These are phyloP conservation scores for Cercospora sesami DNA, from an alignment of 2,329 filamentous ascomycete species.

Conservation along the genomic window DNA sequence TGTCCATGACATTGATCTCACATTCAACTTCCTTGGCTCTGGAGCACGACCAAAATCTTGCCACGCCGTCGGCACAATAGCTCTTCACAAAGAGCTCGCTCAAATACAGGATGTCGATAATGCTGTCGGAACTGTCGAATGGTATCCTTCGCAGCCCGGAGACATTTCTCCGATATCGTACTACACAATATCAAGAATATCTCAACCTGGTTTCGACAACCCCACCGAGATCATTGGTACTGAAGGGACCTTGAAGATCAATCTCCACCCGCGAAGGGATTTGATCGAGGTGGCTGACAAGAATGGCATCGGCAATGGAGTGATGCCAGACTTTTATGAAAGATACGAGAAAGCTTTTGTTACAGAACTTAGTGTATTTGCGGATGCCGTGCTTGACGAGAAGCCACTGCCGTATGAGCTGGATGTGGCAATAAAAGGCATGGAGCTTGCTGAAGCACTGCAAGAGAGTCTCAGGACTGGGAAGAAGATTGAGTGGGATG, in stretches of 20 bases:
- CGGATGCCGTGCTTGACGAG: slow-evolving; percentile 40
- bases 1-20: slow-evolving; percentile 50
- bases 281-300: slow-evolving; percentile 40
- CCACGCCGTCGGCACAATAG: slow-evolving; percentile 41
- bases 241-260: slow-evolving; percentile 41
- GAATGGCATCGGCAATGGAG: slow-evolving; percentile 42
- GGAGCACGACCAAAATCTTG: slow-evolving; percentile 40
- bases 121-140: slow-evolving; percentile 47
- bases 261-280: slow-evolving; percentile 32
- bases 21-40: slow-evolving; percentile 45
- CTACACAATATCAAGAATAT: slow-evolving; percentile 47
- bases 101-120: slow-evolving; percentile 46
- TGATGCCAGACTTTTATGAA: slow-evolving; percentile 44
- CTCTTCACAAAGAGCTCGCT: slow-evolving; percentile 43
- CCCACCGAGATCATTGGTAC: slow-evolving; percentile 47
- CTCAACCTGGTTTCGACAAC: slow-evolving; percentile 46
- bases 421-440: slow-evolving; percentile 41
- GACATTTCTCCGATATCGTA: slow-evolving; percentile 45
- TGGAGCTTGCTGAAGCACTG: slow-evolving; percentile 50
- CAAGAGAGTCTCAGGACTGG: slow-evolving; percentile 59
- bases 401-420: slow-evolving; percentile 42
- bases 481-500: slow-evolving; percentile 53
- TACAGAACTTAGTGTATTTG: slow-evolving; percentile 45
- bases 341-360: slow-evolving; percentile 46
- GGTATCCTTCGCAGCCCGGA: slow-evolving; percentile 22